phyloP scores from a whole-genome alignment of 2,329 filamentous ascomycete species.

The Clarireedia hainanense region DNA sequence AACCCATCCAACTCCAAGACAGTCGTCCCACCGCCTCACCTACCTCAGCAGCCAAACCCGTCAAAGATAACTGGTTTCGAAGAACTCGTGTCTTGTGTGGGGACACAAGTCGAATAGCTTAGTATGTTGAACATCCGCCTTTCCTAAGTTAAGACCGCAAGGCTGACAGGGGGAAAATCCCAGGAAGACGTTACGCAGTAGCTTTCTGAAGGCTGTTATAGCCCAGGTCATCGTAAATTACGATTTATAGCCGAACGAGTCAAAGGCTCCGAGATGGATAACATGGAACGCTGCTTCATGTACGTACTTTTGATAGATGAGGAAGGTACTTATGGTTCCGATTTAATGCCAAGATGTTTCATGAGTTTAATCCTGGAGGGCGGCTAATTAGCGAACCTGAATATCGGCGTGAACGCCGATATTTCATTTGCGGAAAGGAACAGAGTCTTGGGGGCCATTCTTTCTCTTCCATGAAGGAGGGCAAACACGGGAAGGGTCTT shows the following conservation, averaged over 20 bases:
- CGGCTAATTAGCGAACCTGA: too few species aligned
- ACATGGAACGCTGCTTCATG: background rate
- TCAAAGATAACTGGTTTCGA: background rate
- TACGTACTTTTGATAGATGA: too few species aligned
- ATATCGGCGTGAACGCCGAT: too few species aligned
- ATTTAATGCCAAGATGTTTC: too few species aligned
- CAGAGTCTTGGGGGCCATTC: too few species aligned
- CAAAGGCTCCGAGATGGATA: background rate
- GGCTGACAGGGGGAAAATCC: background rate
- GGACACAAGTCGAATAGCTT: background rate
- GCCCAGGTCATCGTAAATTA: background rate
- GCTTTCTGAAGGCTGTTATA: background rate
- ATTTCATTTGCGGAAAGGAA: too few species aligned
- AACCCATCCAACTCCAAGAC: background rate
- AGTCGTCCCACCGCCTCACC: background rate
- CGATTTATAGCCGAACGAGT: background rate
- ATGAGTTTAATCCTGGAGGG: too few species aligned
- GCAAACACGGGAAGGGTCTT: too few species aligned
- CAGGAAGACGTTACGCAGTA: background rate
- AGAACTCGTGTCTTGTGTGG: constrained; percentile 1
- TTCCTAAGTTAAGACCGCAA: background rate
- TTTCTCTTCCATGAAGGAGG: too few species aligned
- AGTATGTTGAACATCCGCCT: background rate
- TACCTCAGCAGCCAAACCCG: background rate
- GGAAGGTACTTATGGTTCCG: too few species aligned